These are phyloP conservation scores for Penicillium sp. DNA, from an alignment of 2,329 filamentous ascomycete genomes.

Conservation along the genomic window DNA sequence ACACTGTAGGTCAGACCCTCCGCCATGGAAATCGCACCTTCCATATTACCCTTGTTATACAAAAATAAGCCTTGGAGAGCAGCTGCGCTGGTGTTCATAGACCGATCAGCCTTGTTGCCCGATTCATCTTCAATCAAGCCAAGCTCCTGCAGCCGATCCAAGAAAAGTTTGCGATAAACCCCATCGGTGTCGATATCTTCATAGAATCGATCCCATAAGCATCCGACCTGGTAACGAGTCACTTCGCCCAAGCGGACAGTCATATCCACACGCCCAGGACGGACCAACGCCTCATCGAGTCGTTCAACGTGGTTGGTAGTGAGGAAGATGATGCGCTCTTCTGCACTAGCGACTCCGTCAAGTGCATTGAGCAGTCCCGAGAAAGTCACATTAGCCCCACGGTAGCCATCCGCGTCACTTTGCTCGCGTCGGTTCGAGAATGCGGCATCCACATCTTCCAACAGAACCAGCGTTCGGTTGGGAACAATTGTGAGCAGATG, in stretches of 20 bases:
- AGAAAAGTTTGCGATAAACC: constrained; percentile 64
- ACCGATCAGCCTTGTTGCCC: constrained; percentile 47
- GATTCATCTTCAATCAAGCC: constrained; percentile 64
- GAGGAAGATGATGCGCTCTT: constrained; percentile 89
- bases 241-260: constrained; percentile 86
- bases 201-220: constrained; percentile 96
- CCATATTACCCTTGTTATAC: constrained; percentile 88
- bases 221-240: constrained; percentile 74
- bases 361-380: constrained; percentile 82
- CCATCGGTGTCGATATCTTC: constrained; percentile 70
- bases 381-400: constrained; percentile 86
- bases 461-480: constrained; percentile 72
- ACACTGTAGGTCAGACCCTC: constrained; percentile 46
- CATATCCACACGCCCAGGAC: constrained; percentile 92
- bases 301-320: constrained; percentile 94
- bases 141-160: constrained; percentile 66
- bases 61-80: constrained; percentile 91
- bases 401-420: constrained; percentile 76
- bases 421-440: constrained; percentile 74
- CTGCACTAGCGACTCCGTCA: constrained; percentile 90
- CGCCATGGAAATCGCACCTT: constrained; percentile 80
- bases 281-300: constrained; percentile 81
- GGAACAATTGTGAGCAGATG: constrained; percentile 83
- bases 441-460: constrained; percentile 90
- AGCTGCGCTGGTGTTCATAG: constrained; percentile 72